These are phyloP conservation scores for Pogostemon cablin DNA, from an alignment of 257 asterid species.

Conservation along the genomic window DNA sequence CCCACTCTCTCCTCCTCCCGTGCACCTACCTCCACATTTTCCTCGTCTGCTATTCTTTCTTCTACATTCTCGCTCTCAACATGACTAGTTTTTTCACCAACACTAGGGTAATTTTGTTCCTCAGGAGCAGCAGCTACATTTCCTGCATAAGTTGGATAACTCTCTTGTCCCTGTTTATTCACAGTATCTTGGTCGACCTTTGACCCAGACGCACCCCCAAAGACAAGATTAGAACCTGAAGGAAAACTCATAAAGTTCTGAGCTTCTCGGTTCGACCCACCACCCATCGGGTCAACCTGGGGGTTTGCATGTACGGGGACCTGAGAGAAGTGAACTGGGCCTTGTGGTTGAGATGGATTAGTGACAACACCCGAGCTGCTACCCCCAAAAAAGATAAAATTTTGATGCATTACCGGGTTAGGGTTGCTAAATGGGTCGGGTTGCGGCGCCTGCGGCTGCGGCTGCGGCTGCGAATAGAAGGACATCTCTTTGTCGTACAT, in stretches of 20 bases:
- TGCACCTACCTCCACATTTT: constrained; percentile 30
- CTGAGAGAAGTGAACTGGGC: constrained; percentile 40
- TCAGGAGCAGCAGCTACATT: constrained; percentile 40
- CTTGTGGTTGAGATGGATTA: constrained; percentile 38
- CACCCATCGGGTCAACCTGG: constrained; percentile 37
- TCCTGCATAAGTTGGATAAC: constrained; percentile 33
- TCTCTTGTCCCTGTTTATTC: constrained; percentile 35
- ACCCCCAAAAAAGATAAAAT: constrained; percentile 54
- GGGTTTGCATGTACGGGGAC: constrained; percentile 40
- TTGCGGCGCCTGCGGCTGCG: constrained; percentile 40
- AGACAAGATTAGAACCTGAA: constrained; percentile 41
- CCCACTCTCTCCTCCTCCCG: constrained; percentile 44
- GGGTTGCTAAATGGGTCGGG: constrained; percentile 43
- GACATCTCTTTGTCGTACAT: constrained; percentile 70
- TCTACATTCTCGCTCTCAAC: constrained; percentile 33
- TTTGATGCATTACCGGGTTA: constrained; percentile 53
- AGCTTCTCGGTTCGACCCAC: constrained; percentile 44
- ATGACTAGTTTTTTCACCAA: constrained; percentile 26
- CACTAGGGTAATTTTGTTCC: constrained; percentile 33
- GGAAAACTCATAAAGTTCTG: constrained; percentile 45
- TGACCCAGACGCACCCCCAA: constrained; percentile 47
- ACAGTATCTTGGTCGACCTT: constrained; percentile 35
- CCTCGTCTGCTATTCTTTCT: constrained; percentile 34
- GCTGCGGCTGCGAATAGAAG: constrained; percentile 43
- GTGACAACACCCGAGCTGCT: constrained; percentile 36